A percentile compares a stretch with the other conserved stretches of the same genome.
Conservation (phyloP, 23 red algal species). For the Gracilaria caudata region DNA sequence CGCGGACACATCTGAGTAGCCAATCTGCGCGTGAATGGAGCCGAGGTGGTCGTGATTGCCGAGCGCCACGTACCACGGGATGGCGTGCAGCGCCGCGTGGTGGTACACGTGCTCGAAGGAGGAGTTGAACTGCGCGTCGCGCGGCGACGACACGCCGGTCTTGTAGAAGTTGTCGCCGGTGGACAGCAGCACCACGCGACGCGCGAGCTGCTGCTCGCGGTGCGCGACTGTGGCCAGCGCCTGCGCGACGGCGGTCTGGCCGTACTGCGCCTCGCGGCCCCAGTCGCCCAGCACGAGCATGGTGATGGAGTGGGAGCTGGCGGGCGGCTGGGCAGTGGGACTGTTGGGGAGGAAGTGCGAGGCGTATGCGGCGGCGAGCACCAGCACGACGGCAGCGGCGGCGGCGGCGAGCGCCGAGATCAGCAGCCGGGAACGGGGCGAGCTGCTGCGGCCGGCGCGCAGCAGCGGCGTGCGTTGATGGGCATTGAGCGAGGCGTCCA, state of each 20-base stretch:
- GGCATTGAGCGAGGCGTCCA: no score
- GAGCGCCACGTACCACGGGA: conserved; percentile 59
- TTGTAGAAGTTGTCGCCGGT: conserved; percentile 87
- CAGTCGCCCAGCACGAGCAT: conserved; percentile 71
- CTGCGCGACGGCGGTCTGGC: conserved; percentile 56
- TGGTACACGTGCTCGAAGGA: conserved; percentile 73
- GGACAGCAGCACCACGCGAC: conserved; percentile 22
- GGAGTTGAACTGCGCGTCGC: conserved; percentile 59
- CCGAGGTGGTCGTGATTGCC: conserved; percentile 87
- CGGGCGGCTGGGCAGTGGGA: no score
- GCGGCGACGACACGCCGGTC: conserved; percentile 29
- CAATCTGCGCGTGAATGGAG: conserved; percentile 53
- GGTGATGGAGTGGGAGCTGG: background rate
- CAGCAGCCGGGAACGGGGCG: background rate
- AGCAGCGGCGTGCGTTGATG: background rate
- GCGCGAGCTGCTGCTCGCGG: background rate
- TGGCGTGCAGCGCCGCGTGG: background rate
- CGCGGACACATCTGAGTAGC: conserved; percentile 27
- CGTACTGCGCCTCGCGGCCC: conserved; percentile 68
- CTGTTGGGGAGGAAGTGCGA: no score
- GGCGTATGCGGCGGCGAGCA: no score
- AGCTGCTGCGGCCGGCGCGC: background rate
- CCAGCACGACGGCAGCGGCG: background rate
- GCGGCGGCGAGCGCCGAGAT: background rate
- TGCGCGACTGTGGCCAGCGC: conserved; percentile 21